Base-by-base conservation (phyloP, 768 basidiomycete genomes). In the Leccinum boreale region DNA sequence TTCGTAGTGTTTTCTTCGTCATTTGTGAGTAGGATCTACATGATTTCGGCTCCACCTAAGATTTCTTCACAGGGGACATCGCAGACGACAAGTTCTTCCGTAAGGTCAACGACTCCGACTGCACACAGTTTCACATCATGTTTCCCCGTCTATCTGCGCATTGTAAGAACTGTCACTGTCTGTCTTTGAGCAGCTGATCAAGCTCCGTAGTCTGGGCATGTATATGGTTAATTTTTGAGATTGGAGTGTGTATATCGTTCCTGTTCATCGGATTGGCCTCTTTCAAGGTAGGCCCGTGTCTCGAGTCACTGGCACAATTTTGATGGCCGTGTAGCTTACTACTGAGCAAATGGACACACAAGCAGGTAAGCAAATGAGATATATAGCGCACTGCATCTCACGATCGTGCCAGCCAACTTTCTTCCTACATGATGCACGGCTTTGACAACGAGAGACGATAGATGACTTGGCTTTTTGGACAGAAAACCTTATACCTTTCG, bases 71-170 rank as follows among this genome's bases (percentile, higher is more conserved):
- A 93, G 91, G 91, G 94, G 94, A 98, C 68, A 87, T 95, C 47
- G 85, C 92, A 46, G 95, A 98, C 70, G 94, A 98, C 68, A 82
- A 90, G 56, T 92, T 95, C 75, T 97, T 95, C 74, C 91, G 94
- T 68, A 96, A 96, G 77, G 81, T 86, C 26, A 96, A 96, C 67
- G 91, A 94, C 66, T 94, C 92, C 1, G 94, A 96, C 67, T 90
- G 91, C 58, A 92, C 93, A 2, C 94, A 98, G 66, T 96, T 93
- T 68, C 75, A 83, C 17, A 75, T 93, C 47, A 70, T 98, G 52
- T 93, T 79, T 72, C 89, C 90, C 17, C 70, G 75, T 6, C 78
- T 90, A 53, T 79, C 83, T 42, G 80, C 90, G n/a, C 90, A 93
- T 67, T 72, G 92, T 90, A 72, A 58, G 82, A 33, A 21, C 36